Evolutionary conservation across 768 basidiomycete species (phyloP), one percentile per base, ranked within the genome.

Genomic region (Termitomyces sp.): DNA sequence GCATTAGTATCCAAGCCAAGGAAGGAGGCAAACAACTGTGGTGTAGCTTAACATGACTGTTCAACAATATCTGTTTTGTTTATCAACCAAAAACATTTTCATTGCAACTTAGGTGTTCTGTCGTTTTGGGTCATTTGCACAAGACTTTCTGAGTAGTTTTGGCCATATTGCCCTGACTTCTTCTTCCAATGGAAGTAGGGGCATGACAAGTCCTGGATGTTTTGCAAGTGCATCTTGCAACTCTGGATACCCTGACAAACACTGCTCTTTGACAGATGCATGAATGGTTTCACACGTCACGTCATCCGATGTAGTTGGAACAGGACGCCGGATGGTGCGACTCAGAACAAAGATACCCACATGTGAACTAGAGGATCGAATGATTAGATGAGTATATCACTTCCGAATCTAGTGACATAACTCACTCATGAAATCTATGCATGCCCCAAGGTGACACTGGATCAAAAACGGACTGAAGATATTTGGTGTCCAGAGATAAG

Each of bases 361-460:
- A 15, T 65, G 61, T 25, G 86, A 77, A 64, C 86, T 88, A 57
- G 32, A 60, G 50, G 34, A 25, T 14, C 36, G 10, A 31, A 58
- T 57, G 40, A 67, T 48, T 46, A 38, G 60, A 49, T 40, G 25
- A 29, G n/a, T 25, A 25, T 25, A 25, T 8, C 10, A 37, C 25
- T 43, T 45, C n/a, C 11, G 12, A 7, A 46, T 10, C 47, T 10
- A 31, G 40, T 25, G 40, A 15, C 46, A 61, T 53, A 42, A 73
- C 85, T 68, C 65, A 89, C 89, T 87, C 72, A 63, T 91, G 88
- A 32, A 87, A 84, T 36, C 70, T 69, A 63, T 86, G 87, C 60
- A 75, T 68, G 11, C 88, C 89, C 87, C 87, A 91, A 12, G 77
- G 76, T 3, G 77, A 78, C 4, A 77, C 78, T 1, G 89, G 87